Evolutionary conservation across 2,329 filamentous ascomycete genomes (phyloP).

Genomic region (Alternaria sp.): DNA sequence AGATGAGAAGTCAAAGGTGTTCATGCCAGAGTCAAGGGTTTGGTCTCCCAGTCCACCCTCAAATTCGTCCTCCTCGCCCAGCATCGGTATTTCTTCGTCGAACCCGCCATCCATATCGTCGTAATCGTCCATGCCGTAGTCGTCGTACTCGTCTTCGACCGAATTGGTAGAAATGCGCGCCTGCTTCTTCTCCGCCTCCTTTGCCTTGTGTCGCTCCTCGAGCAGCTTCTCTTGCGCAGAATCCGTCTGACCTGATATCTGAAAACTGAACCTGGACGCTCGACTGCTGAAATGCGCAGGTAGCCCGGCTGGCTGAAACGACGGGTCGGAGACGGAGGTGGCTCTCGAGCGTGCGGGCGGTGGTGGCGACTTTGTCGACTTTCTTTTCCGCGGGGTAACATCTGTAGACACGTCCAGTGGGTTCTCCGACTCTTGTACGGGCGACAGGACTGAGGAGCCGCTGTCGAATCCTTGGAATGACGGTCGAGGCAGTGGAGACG

Average conservation of each 20-base stretch:
- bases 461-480: constrained; percentile 29
- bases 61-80: constrained; percentile 46
- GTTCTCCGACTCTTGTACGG: constrained; percentile 42
- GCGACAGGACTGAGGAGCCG: constrained; percentile 38
- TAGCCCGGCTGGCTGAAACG: constrained; percentile 45
- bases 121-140: constrained; percentile 52
- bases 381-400: constrained; percentile 37
- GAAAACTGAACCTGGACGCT: constrained; percentile 81
- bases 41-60: constrained; percentile 31
- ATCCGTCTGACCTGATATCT: constrained; percentile 75
- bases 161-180: constrained; percentile 44
- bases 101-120: constrained; percentile 63
- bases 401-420: constrained; percentile 34
- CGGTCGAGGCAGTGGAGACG: constrained; percentile 18
- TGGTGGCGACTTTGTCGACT: constrained; percentile 46
- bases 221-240: constrained; percentile 70
- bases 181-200: constrained; percentile 64
- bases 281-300: constrained; percentile 64
- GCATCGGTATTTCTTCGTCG: constrained; percentile 71
- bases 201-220: constrained; percentile 74
- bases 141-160: constrained; percentile 48
- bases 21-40: constrained; percentile 37
- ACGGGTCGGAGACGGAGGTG: constrained; percentile 46
- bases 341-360: constrained; percentile 45
- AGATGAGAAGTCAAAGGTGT: constrained; percentile 44